phyloP scores from a whole-genome alignment of 1,284 basidiomycete genomes.

The Stereum hirsutum region DNA sequence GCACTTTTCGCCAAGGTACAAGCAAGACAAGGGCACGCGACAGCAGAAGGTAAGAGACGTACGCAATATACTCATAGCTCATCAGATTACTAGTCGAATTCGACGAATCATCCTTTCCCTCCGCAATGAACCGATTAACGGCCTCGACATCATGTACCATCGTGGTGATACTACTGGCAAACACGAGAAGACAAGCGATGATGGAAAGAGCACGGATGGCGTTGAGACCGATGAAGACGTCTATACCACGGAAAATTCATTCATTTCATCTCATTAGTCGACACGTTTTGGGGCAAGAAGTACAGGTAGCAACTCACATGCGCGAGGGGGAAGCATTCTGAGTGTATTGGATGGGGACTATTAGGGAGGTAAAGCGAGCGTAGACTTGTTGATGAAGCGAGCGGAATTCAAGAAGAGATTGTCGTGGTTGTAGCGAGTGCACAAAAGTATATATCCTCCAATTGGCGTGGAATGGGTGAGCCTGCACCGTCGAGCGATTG shows the following conservation, averaged over 20 bases:
- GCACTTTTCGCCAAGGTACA: neutral
- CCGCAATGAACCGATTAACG: conserved; percentile 50
- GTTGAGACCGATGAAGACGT: conserved; percentile 73
- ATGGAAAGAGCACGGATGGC: conserved; percentile 69
- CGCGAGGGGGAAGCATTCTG: conserved; percentile 1
- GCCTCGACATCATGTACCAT: conserved; percentile 77
- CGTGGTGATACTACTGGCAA: conserved; percentile 70
- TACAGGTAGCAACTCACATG: neutral
- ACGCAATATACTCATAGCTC: conserved; percentile 72
- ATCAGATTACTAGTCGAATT: conserved; percentile 19
- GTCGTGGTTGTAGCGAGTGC: too few relatives aligned
- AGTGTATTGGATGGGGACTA: neutral
- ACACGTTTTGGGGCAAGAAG: too few relatives aligned
- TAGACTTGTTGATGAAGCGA: too few relatives aligned
- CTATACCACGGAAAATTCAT: conserved; percentile 22
- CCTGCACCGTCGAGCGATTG: too few relatives aligned
- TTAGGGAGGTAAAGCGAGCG: too few relatives aligned
- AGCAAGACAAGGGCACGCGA: neutral
- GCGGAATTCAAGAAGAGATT: too few relatives aligned
- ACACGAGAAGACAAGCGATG: conserved; percentile 65
- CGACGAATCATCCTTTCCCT: conserved; percentile 18
- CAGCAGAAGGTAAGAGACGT: conserved; percentile 22
- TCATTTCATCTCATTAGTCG: too few relatives aligned
- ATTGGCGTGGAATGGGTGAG: too few relatives aligned
- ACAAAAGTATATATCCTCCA: too few relatives aligned